phyloP scores from a whole-genome alignment of 768 basidiomycete genomes.

The Vararia minispora region DNA sequence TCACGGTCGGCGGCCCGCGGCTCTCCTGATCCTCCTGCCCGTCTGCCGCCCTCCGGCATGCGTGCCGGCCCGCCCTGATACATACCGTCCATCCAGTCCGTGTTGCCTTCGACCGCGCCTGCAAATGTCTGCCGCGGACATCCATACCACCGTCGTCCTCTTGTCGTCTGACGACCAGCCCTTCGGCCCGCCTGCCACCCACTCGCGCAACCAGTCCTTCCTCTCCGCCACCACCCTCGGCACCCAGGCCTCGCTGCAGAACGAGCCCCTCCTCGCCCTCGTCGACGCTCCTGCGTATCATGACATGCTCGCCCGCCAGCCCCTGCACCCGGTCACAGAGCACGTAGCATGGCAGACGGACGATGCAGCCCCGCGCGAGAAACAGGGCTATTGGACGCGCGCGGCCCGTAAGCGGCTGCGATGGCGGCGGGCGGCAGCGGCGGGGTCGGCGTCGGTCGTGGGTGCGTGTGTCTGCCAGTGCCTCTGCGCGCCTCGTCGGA shows the following conservation, averaged over 20 bases:
- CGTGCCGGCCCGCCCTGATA: too few species aligned
- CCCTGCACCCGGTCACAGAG: constrained; percentile 31
- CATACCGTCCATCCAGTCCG: background rate
- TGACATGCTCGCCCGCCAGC: constrained; percentile 27
- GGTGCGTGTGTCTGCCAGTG: constrained; percentile 19
- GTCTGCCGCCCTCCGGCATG: too few species aligned
- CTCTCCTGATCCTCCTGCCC: too few species aligned
- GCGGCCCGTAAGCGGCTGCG: constrained; percentile 22
- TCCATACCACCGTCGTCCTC: background rate
- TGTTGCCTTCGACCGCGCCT: constrained; percentile 16
- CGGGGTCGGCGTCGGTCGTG: constrained; percentile 23
- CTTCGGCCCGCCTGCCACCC: constrained; percentile 4
- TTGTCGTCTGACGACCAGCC: background rate
- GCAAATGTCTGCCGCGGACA: constrained; percentile 10
- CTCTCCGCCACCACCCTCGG: constrained; percentile 20
- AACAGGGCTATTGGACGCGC: constrained; percentile 20
- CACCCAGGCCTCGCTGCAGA: constrained; percentile 20
- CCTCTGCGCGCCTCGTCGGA: background rate
- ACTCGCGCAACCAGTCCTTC: constrained; percentile 19
- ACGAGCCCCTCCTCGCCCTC: constrained; percentile 20
- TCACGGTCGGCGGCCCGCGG: too few species aligned
- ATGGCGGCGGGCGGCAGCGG: constrained; percentile 20
- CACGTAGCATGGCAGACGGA: constrained; percentile 22
- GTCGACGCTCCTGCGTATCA: constrained; percentile 23
- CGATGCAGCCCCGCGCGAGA: constrained; percentile 21